phyloP scores from a whole-genome alignment of 192 early-diverging fungal species.

The Linnemannia elongata region DNA sequence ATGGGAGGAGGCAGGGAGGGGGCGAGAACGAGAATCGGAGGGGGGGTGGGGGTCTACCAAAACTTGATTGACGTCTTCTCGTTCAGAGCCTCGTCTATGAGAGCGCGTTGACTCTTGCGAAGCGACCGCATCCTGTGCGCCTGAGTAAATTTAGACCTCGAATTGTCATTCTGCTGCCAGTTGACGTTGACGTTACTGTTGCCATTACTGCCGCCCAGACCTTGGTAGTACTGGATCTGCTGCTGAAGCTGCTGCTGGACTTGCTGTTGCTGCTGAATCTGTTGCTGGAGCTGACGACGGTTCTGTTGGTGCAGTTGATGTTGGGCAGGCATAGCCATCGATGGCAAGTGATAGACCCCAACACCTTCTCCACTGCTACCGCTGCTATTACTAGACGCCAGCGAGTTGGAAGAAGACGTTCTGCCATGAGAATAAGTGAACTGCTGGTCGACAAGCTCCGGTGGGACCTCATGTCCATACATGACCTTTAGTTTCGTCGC shows the following conservation, averaged over 20 bases:
- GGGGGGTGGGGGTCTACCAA: not conserved
- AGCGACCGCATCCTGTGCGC: slow-evolving; percentile 9
- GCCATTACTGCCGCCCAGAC: not conserved
- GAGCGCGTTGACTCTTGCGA: slow-evolving; percentile 37
- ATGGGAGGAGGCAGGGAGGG: no score
- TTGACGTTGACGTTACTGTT: not conserved
- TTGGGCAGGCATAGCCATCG: not conserved
- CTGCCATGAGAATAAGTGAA: not conserved
- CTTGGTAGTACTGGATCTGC: not conserved
- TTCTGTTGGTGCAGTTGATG: not conserved
- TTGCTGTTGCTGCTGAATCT: not conserved
- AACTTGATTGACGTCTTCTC: slow-evolving; percentile 7
- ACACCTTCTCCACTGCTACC: slow-evolving; percentile 11
- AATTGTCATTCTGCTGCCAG: not conserved
- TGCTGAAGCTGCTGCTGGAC: not conserved
- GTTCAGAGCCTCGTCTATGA: slow-evolving; percentile 35
- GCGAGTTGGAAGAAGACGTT: not conserved
- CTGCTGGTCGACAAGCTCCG: not conserved
- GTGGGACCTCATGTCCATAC: slow-evolving; percentile 4
- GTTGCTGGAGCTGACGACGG: not conserved
- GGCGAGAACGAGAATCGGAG: no score
- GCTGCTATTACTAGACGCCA: not conserved
- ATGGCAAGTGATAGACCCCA: not conserved
- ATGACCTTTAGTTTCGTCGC: slow-evolving; percentile 39
- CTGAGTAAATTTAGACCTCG: not conserved